Percentiles rank a stretch among this genome's conserved stretches.
phyloP scores from a whole-genome alignment of 768 basidiomycete species.

The Mrakia hoshinonis region DNA sequence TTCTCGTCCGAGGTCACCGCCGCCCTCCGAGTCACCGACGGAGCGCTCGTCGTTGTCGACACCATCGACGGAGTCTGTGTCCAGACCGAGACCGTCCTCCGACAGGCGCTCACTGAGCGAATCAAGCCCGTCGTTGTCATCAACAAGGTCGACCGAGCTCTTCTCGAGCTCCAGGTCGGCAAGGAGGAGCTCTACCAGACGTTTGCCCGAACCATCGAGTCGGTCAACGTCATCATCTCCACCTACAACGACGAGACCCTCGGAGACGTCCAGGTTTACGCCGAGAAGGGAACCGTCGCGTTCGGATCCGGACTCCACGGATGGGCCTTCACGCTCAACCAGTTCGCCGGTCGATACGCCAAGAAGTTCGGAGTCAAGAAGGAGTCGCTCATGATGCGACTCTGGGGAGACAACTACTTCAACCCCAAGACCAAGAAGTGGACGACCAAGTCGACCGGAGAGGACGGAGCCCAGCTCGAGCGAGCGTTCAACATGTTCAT shows the following conservation, averaged over 20 bases:
- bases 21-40: conserved; percentile 98
- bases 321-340: conserved; percentile 98
- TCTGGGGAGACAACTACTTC: conserved; percentile 98
- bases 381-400: conserved; percentile 92
- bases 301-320: conserved; percentile 99
- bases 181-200: conserved; percentile 97
- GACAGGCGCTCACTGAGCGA: conserved; percentile 92
- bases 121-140: conserved; percentile 99
- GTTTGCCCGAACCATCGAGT: conserved; percentile 94
- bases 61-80: conserved; percentile 99
- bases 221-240: conserved; percentile 95
- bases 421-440: conserved; percentile 95
- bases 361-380: conserved; percentile 99
- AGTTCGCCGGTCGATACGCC: conserved; percentile 86
- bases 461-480: conserved; percentile 84
- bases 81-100: conserved; percentile 97
- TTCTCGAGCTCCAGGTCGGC: conserved; percentile 92
- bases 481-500: conserved; percentile 98
- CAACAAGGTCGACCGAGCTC: conserved; percentile 99
- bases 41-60: conserved; percentile 98
- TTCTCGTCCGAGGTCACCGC: conserved; percentile 99
- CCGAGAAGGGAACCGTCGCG: conserved; percentile 94
- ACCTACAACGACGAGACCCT: conserved; percentile 90
- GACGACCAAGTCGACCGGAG: conserved; percentile 65
- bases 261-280: conserved; percentile 98